phyloP scores from a whole-genome alignment of 441 rosid species.

The Populus hybrid region DNA sequence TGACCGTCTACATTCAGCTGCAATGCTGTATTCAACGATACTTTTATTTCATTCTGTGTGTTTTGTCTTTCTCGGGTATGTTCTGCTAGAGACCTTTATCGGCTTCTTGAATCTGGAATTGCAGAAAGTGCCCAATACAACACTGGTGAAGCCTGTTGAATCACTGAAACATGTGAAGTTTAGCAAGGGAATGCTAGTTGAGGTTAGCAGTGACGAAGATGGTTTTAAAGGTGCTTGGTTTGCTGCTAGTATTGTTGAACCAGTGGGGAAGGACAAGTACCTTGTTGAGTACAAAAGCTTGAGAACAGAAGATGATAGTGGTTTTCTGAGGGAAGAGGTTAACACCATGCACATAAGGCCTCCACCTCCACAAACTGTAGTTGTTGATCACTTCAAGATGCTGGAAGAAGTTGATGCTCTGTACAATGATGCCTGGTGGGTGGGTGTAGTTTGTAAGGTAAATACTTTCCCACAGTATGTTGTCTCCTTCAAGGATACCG shows the following conservation, averaged over 20 bases:
- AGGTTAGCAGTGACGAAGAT: conserved; percentile 79
- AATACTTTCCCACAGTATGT: conserved; percentile 39
- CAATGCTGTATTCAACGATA: neutral
- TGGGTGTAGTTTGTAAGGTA: conserved; percentile 59
- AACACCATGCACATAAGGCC: conserved; percentile 58
- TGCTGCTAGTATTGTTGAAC: conserved; percentile 50
- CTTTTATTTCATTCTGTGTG: neutral
- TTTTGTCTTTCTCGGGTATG: neutral
- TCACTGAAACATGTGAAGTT: conserved; percentile 25
- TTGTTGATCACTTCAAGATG: conserved; percentile 37
- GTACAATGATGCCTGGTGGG: conserved; percentile 92
- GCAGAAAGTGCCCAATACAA: conserved; percentile 6
- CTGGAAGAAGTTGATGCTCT: conserved; percentile 74
- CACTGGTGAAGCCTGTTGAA: conserved; percentile 19
- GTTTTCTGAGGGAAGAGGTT: conserved; percentile 61
- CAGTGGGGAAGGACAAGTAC: conserved; percentile 41
- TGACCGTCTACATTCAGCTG: neutral
- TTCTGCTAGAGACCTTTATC: neutral
- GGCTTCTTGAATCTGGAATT: conserved; percentile 1
- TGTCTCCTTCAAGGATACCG: conserved; percentile 49
- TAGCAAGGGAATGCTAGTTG: conserved; percentile 47
- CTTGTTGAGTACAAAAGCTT: conserved; percentile 56
- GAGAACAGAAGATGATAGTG: conserved; percentile 72
- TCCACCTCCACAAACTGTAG: conserved; percentile 39
- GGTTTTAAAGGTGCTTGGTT: conserved; percentile 94